Evolutionary conservation across 805 yeast genomes (phyloP).

Genomic region (Ogataea glucozyma): DNA sequence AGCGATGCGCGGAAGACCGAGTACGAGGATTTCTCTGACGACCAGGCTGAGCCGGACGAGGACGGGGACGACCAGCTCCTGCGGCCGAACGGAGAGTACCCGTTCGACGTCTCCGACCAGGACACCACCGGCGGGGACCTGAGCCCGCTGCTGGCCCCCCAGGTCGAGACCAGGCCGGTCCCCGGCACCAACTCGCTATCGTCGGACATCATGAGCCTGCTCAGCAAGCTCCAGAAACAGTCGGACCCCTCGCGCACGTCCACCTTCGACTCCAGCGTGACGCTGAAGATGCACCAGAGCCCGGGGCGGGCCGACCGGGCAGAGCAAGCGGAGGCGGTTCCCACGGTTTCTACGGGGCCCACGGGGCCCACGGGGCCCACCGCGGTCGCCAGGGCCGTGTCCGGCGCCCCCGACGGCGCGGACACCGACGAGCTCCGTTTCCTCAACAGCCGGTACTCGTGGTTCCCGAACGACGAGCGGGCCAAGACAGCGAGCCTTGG

Average conservation of each 20-base stretch:
- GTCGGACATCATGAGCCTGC: slow-evolving; percentile 13
- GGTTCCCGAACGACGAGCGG: slow-evolving; percentile 32
- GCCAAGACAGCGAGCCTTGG: background rate
- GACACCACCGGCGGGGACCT: slow-evolving; percentile 17
- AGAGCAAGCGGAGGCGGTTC: background rate
- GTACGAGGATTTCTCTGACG: slow-evolving; percentile 18
- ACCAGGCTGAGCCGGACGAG: slow-evolving; percentile 13
- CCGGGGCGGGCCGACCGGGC: no score
- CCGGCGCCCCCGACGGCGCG: slow-evolving; percentile 12
- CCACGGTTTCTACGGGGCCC: no score
- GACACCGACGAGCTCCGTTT: slow-evolving; percentile 24
- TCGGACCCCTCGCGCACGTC: slow-evolving; percentile 14
- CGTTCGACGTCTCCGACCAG: slow-evolving; percentile 18
- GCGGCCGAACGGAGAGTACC: slow-evolving; percentile 2
- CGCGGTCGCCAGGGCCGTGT: no score
- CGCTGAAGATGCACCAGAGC: no score
- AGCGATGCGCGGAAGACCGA: slow-evolving; percentile 7
- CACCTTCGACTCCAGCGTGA: slow-evolving; percentile 18
- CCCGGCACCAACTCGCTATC: slow-evolving; percentile 9
- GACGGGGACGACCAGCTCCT: background rate
- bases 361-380: no score
- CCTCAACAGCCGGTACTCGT: slow-evolving; percentile 27
- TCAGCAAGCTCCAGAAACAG: slow-evolving; percentile 5
- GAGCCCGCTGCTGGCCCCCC: slow-evolving; percentile 15
- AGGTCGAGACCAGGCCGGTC: background rate